Conservation (phyloP, 768 basidiomycete species). For the Trametes punicea region DNA sequence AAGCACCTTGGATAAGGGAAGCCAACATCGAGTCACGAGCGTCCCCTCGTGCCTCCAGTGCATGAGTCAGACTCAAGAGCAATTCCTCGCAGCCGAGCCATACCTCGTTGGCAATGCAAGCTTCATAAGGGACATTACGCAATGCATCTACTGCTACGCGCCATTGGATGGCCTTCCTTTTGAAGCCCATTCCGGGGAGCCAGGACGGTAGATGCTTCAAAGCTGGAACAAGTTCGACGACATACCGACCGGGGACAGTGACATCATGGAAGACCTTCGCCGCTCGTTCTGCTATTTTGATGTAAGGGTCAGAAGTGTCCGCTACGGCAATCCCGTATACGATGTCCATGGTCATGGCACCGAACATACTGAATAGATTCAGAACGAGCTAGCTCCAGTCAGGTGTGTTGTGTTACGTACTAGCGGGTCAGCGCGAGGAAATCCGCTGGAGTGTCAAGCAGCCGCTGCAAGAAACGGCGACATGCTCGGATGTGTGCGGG, state of each 20-base stretch:
- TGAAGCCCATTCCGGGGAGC: constrained; percentile 28
- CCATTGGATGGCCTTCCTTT: constrained; percentile 15
- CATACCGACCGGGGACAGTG: background rate
- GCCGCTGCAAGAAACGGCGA: background rate
- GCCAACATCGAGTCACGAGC: background rate
- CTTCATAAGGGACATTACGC: background rate
- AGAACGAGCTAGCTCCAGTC: background rate
- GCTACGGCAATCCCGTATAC: constrained; percentile 1
- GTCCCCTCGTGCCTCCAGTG: background rate
- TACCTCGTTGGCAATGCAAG: background rate
- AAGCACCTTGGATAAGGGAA: background rate
- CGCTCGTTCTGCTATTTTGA: background rate
- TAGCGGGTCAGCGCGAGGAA: background rate
- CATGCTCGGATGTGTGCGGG: background rate
- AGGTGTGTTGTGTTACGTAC: background rate
- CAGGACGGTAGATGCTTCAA: constrained; percentile 20
- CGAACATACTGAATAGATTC: background rate
- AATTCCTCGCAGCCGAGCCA: no score
- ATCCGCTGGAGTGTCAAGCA: background rate
- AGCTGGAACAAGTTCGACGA: background rate
- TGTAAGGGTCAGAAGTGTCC: background rate
- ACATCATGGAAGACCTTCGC: background rate
- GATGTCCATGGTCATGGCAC: constrained; percentile 18
- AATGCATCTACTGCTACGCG: background rate
- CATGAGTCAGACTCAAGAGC: background rate